phyloP scores from a whole-genome alignment of 352 stramenopile genomes.

The Globisporangium echinulatum region DNA sequence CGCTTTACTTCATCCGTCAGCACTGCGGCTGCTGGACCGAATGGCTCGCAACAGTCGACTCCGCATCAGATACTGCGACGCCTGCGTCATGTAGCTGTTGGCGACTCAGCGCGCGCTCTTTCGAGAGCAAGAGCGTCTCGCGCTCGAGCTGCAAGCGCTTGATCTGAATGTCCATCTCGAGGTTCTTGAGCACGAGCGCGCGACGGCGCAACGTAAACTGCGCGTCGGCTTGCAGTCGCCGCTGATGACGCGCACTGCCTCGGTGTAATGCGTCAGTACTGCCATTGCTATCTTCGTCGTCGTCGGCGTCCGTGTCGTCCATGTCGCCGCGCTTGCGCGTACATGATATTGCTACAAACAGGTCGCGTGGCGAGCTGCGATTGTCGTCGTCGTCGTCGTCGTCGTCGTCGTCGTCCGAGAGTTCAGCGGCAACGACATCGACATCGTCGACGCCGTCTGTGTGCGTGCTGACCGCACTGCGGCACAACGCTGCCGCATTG shows the following conservation, averaged over 20 bases:
- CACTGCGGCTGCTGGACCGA: not conserved
- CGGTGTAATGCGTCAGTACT: not conserved
- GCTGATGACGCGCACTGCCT: not conserved
- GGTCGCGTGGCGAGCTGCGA: not conserved
- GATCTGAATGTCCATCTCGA: not conserved
- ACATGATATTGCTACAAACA: not conserved
- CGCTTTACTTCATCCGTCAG: no score
- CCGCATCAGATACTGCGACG: not conserved
- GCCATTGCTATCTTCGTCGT: not conserved
- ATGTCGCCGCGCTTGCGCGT: not conserved
- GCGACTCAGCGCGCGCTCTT: not conserved
- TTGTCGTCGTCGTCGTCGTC: not conserved
- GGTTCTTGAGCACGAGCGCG: not conserved
- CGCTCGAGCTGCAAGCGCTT: not conserved
- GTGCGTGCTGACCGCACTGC: not conserved
- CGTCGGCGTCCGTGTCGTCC: not conserved
- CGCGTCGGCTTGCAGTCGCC: not conserved
- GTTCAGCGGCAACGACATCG: not conserved
- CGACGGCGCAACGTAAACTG: not conserved
- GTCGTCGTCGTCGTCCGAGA: not conserved
- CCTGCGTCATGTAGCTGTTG: not conserved
- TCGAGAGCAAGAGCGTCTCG: not conserved
- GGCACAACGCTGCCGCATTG: not conserved
- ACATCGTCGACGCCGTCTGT: not conserved
- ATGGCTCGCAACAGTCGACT: not conserved